phyloP scores from a whole-genome alignment of 257 asterid genomes.

The Nicotiana tomentosiformis region DNA sequence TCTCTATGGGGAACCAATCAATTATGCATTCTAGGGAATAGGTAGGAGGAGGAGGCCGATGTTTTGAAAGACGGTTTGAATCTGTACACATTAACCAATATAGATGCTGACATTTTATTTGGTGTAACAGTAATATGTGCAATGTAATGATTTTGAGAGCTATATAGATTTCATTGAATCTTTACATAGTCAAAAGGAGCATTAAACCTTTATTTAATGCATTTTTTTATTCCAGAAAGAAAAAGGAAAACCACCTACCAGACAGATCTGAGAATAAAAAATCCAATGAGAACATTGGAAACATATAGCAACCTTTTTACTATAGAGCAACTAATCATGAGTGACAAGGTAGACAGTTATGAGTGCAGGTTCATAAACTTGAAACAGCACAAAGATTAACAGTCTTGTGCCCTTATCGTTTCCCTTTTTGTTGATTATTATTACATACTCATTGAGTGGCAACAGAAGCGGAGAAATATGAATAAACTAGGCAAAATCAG shows the following conservation, averaged over 20 bases:
- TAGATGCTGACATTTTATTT: background rate
- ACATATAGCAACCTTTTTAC: background rate
- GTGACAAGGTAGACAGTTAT: background rate
- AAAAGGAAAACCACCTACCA: background rate
- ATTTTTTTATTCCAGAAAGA: background rate
- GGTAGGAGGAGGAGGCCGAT: background rate
- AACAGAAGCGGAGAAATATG: background rate
- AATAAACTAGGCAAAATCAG: background rate
- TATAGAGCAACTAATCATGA: too few relatives aligned
- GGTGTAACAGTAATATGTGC: background rate
- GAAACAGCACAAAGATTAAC: background rate
- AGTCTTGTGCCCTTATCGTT: background rate
- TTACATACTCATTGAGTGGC: background rate
- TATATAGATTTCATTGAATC: background rate
- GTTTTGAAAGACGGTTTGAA: background rate
- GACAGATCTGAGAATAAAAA: background rate
- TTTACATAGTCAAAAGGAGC: background rate
- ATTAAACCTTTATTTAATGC: background rate
- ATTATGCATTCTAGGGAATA: background rate
- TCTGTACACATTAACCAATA: background rate
- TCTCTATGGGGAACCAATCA: background rate
- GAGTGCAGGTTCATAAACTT: background rate
- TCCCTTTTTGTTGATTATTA: background rate
- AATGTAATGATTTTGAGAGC: background rate
- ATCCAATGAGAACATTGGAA: background rate